Conservation (phyloP, 1,284 basidiomycete genomes). For the Ustilago curta region DNA sequence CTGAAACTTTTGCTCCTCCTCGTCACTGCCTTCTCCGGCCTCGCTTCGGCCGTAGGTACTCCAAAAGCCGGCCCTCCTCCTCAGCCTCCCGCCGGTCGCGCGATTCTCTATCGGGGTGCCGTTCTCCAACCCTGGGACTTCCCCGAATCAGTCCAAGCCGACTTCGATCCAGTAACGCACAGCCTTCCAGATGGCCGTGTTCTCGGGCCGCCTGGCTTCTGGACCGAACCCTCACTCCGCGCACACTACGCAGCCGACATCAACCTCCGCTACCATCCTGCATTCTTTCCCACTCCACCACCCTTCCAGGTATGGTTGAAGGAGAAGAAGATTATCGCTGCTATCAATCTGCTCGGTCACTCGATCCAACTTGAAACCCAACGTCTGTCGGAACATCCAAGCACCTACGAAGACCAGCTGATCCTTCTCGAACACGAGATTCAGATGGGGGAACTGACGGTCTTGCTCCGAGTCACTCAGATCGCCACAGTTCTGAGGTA, state of each 20-base stretch:
- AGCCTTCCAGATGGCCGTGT: background rate
- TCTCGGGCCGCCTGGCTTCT: slow-evolving; percentile 25
- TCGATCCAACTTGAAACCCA: slow-evolving; percentile 3
- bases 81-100: slow-evolving; percentile 27
- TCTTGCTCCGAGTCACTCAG: slow-evolving; percentile 12
- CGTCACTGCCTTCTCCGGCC: background rate
- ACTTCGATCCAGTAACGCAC: slow-evolving; percentile 7
- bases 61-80: background rate
- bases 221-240: slow-evolving; percentile 18
- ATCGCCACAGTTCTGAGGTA: slow-evolving; percentile 17
- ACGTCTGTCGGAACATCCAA: background rate
- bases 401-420: background rate
- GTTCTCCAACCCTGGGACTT: slow-evolving; percentile 26
- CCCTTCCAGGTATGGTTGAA: slow-evolving; percentile 38
- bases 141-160: background rate
- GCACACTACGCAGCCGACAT: slow-evolving; percentile 14
- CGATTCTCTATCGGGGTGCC: slow-evolving; percentile 17
- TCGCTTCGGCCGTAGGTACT: background rate
- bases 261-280: slow-evolving; percentile 18
- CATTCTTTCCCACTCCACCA: slow-evolving; percentile 6
- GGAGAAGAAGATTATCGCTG: slow-evolving; percentile 29
- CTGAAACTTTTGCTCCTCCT: background rate
- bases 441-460: slow-evolving; percentile 10
- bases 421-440: slow-evolving; percentile 15
- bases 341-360: slow-evolving; percentile 11